Conservation (phyloP, 805 yeast species). For the Pichia exigua region DNA sequence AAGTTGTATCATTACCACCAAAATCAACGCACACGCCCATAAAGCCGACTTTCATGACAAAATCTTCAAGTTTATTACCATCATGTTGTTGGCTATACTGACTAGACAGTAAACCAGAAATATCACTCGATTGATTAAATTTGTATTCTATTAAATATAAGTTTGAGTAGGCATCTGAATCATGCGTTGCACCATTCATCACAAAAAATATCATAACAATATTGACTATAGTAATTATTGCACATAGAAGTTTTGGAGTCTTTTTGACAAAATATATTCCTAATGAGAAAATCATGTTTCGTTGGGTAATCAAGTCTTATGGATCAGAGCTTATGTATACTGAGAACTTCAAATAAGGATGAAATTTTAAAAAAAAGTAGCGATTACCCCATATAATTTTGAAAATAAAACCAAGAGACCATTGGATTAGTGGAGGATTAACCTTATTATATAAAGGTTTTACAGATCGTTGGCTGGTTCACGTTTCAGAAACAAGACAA, state of each 20-base stretch:
- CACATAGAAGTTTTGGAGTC: constrained; percentile 7
- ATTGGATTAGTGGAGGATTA: not conserved
- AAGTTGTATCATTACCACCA: constrained; percentile 2
- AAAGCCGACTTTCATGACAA: constrained; percentile 11
- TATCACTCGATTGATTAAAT: constrained; percentile 9
- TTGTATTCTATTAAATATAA: constrained; percentile 9
- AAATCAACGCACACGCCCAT: constrained; percentile 12
- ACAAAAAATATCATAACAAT: constrained; percentile 13
- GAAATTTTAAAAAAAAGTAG: not conserved
- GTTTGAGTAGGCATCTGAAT: constrained; percentile 8
- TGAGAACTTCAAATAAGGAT: not conserved
- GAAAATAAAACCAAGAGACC: not conserved
- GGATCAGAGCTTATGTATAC: too few species aligned
- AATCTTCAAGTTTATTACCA: constrained; percentile 8
- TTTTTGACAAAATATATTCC: constrained; percentile 7
- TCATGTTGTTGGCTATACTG: constrained; percentile 10
- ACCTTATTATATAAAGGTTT: not conserved
- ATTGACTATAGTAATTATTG: constrained; percentile 8
- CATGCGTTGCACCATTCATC: constrained; percentile 12
- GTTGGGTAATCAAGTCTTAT: not conserved
- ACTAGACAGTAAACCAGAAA: constrained; percentile 5
- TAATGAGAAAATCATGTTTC: constrained; percentile 1
- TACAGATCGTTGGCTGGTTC: too few species aligned
- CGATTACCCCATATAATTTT: not conserved
- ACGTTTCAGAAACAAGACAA: not conserved